Base-by-base conservation (phyloP, 345 rosid species). In the Euphorbia tirucalli region DNA sequence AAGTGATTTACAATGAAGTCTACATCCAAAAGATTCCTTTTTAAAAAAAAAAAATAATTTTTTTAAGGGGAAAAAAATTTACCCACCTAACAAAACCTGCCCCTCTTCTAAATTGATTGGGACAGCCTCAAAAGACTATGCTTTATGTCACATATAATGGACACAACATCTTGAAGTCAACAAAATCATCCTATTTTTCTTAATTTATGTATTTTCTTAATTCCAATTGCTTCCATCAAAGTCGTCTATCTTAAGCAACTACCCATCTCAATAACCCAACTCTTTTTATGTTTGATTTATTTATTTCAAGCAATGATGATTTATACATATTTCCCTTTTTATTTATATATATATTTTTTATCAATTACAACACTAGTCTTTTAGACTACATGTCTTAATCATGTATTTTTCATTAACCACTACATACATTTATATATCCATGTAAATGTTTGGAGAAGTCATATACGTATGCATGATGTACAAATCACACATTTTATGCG, bases 51-150 rank as follows among this genome's bases (percentile, higher is more conserved):
- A n/a, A n/a, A n/a, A 16, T 5, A 16, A 50, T 19, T 13, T 18
- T 15, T 7, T 15, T 19, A 52, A n/a, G 19, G 0, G 0, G 0
- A 52, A 19, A 19, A 4, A 43, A 27, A 46, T 8, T 9, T 25
- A 7, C 54, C 41, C 73, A 77, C 83, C 83, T 66, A 80, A 73
- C 75, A 57, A 72, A 71, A 80, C 83, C 79, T 75, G 77, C 77
- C 46, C 77, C 73, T 70, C 46, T 58, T 22, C 48, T 54, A 21
- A 4, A 58, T 6, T 31, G 79, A 80, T 22, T 24, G 57, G 43
- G 75, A 76, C 75, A 15, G 37, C 25, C 61, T 3, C 37, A 55
- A 27, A 46, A 69, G 58, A 27, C 62, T 27, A 30, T 0, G 66
- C 49, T 61, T 44, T 54, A 32, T 75, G 71, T 32, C 80, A 52